phyloP scores from a whole-genome alignment of 805 yeast genomes.

The Lipomyces chichibuensis region DNA sequence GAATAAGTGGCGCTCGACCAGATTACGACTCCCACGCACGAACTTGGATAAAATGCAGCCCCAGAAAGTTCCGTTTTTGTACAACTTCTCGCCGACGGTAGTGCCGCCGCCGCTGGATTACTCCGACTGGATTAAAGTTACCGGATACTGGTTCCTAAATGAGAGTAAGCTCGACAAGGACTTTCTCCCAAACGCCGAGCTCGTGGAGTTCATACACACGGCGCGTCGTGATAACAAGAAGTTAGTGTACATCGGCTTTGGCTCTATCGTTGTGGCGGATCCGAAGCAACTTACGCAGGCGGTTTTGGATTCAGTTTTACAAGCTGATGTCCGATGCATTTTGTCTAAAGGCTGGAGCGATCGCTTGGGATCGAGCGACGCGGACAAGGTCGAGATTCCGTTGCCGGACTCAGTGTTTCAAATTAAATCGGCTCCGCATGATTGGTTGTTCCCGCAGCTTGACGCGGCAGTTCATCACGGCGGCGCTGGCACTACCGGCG shows the following conservation, averaged over 20 bases:
- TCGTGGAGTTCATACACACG: constrained; percentile 60
- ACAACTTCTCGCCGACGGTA: constrained; percentile 84
- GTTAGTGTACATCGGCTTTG: constrained; percentile 90
- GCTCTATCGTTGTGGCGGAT: constrained; percentile 88
- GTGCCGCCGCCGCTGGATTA: constrained; percentile 93
- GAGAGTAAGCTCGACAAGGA: constrained; percentile 52
- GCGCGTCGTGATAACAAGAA: constrained; percentile 68
- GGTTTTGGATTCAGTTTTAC: constrained; percentile 73
- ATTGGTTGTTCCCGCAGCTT: constrained; percentile 86
- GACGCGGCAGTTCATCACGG: constrained; percentile 98
- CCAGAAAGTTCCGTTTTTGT: constrained; percentile 80
- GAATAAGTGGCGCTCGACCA: constrained; percentile 80
- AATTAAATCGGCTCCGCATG: constrained; percentile 82
- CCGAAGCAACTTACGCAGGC: constrained; percentile 78
- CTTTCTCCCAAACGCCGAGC: constrained; percentile 63
- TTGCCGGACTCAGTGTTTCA: constrained; percentile 71
- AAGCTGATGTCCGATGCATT: constrained; percentile 83
- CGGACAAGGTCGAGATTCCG: constrained; percentile 46
- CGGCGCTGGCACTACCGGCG: constrained; percentile 96
- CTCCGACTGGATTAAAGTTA: constrained; percentile 92
- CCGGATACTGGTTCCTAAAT: constrained; percentile 94
- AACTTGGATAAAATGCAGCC: constrained; percentile 72
- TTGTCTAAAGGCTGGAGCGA: constrained; percentile 96
- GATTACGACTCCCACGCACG: constrained; percentile 67
- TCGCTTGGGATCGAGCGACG: constrained; percentile 53